A percentile compares a stretch with the other conserved stretches of the same genome.
These are phyloP conservation scores for Sarocladium kiliense DNA, from an alignment of 2,329 filamentous ascomycete species.

Conservation along the genomic window DNA sequence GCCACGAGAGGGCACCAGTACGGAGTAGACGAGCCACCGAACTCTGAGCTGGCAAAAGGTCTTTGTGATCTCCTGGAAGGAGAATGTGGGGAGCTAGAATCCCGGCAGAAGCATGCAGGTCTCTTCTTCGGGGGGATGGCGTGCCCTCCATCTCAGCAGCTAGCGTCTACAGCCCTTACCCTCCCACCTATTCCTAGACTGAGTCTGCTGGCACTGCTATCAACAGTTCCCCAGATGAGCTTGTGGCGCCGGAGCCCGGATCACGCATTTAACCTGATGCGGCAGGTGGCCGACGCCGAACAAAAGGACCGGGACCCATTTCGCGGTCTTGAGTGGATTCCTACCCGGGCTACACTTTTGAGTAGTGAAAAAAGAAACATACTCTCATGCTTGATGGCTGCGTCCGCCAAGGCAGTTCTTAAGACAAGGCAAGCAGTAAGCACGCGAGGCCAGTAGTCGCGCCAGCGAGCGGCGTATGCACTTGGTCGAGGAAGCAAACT, in stretches of 20 bases:
- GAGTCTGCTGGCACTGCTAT: too few species aligned
- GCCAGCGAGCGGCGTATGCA: too few species aligned
- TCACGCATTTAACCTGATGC: not conserved
- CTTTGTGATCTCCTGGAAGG: not conserved
- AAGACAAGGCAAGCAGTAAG: too few species aligned
- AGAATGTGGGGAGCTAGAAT: conserved; percentile 3
- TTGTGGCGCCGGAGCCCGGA: not conserved
- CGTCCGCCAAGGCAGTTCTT: not conserved
- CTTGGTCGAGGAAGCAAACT: too few species aligned
- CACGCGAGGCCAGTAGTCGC: too few species aligned
- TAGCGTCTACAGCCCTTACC: too few species aligned
- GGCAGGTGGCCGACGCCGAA: conserved; percentile 1
- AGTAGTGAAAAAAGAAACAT: not conserved
- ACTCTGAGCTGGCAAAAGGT: too few species aligned
- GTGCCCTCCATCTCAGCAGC: not conserved
- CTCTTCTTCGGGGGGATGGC: not conserved
- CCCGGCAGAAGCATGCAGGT: conserved; percentile 7
- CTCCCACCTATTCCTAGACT: too few species aligned
- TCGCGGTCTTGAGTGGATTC: not conserved
- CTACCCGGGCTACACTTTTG: not conserved
- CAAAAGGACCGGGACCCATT: not conserved
- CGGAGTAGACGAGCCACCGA: too few species aligned
- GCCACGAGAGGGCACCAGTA: too few species aligned
- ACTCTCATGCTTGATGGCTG: not conserved
- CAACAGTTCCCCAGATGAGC: not conserved